phyloP scores from a whole-genome alignment of 163 green algal genomes.

The Trebouxiophyceae sp. region DNA sequence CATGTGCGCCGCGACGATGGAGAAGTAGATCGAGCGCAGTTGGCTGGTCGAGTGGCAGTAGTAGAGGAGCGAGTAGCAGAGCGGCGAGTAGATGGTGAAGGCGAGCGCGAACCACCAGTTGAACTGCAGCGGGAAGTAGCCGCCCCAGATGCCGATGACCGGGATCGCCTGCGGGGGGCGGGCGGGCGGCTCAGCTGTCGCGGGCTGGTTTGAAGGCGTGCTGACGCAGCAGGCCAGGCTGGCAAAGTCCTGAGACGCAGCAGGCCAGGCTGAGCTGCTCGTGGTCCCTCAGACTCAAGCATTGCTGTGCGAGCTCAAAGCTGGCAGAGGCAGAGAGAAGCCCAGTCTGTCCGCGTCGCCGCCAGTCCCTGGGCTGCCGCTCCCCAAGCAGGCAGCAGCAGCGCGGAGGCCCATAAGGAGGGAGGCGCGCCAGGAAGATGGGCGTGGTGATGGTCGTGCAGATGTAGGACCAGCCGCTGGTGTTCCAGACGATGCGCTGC shows the following conservation, averaged over 20 bases:
- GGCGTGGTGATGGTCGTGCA: constrained; percentile 9
- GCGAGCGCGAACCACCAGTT: constrained; percentile 13
- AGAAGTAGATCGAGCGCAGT: not conserved
- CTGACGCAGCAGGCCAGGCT: no score
- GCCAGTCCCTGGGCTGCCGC: no score
- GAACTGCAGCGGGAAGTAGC: constrained; percentile 20
- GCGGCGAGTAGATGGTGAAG: constrained; percentile 15
- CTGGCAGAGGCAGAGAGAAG: no score
- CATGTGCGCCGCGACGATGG: not conserved
- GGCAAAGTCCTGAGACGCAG: no score
- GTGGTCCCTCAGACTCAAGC: no score
- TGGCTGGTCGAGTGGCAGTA: constrained; percentile 2
- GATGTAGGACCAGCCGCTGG: constrained; percentile 15
- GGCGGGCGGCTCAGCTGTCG: no score
- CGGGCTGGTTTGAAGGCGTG: no score
- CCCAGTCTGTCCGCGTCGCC: no score
- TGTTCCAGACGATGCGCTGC: constrained; percentile 18
- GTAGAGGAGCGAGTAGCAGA: constrained; percentile 12
- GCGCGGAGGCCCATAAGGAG: no score
- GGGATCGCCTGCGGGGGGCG: constrained; percentile 1
- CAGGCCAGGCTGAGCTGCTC: no score
- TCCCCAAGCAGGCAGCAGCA: no score
- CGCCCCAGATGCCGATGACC: constrained; percentile 14
- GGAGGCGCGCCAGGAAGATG: constrained; percentile 9
- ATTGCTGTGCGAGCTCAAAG: no score